phyloP scores from a whole-genome alignment of 2,329 filamentous ascomycete genomes.

The Boeremia exigua region DNA sequence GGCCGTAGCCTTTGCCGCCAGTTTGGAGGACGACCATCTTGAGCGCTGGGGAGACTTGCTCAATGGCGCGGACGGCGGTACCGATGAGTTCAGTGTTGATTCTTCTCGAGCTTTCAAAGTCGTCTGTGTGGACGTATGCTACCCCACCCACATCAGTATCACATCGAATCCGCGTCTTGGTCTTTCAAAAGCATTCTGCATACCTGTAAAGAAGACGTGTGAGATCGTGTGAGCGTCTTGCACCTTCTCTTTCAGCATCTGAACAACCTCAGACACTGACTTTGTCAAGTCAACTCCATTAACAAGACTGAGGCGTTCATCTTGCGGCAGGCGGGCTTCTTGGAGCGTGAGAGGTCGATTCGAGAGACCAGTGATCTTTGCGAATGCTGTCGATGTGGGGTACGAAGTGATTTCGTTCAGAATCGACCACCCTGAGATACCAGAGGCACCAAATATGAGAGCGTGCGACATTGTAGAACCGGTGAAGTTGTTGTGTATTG shows the following conservation, averaged over 20 bases:
- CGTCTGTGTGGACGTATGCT: constrained; percentile 1
- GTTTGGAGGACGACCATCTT: constrained; percentile 2
- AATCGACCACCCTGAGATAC: constrained; percentile 5
- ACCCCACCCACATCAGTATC: background rate
- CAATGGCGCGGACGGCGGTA: background rate
- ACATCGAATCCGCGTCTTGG: background rate
- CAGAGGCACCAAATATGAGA: constrained; percentile 6
- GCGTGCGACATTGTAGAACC: constrained; percentile 3
- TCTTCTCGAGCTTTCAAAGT: background rate
- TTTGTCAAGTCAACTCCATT: constrained; percentile 3
- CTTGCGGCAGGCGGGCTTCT: background rate
- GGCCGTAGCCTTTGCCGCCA: constrained; percentile 5
- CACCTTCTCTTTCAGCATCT: constrained; percentile 1
- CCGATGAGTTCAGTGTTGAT: background rate
- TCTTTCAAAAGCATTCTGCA: background rate
- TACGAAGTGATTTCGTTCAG: constrained; percentile 2
- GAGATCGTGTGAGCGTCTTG: background rate
- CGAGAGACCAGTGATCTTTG: background rate
- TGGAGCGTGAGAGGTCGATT: constrained; percentile 5
- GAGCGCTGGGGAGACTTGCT: background rate
- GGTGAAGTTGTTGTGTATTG: background rate
- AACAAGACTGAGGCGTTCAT: constrained; percentile 1
- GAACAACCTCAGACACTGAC: background rate
- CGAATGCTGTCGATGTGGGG: background rate
- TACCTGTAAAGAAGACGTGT: constrained; percentile 12